Conservation (phyloP, 225 moss, liverwort and hornwort species). For the Physcomitrellopsis africana region DNA sequence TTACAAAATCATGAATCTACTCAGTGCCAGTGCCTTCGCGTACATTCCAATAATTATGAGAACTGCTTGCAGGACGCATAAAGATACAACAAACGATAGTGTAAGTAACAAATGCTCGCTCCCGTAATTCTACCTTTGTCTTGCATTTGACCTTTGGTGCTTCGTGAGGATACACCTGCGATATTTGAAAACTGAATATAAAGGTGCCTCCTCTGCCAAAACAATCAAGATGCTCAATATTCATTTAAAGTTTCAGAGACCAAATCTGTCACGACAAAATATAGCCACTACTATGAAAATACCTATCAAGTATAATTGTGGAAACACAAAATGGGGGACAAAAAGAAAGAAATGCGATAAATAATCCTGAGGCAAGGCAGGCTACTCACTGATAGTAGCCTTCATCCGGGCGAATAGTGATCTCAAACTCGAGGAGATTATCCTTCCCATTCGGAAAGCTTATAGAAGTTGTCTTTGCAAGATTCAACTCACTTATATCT, state of each 20-base stretch:
- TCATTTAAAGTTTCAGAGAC: constrained; percentile 54
- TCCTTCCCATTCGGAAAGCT: constrained; percentile 72
- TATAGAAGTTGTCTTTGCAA: constrained; percentile 70
- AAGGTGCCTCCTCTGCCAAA: constrained; percentile 85
- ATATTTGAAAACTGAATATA: constrained; percentile 91
- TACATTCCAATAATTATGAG: too few relatives aligned
- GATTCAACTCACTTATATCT: constrained; percentile 75
- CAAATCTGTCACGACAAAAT: too few relatives aligned
- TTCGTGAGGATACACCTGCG: constrained; percentile 96
- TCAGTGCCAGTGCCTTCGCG: too few relatives aligned
- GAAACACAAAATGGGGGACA: too few relatives aligned
- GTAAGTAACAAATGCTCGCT: too few relatives aligned
- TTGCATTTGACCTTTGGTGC: constrained; percentile 99
- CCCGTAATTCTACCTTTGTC: constrained; percentile 72
- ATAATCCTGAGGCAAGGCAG: background rate
- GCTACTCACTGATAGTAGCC: constrained; percentile 67
- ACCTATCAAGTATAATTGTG: too few relatives aligned
- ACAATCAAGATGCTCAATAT: constrained; percentile 46
- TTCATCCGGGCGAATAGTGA: constrained; percentile 73
- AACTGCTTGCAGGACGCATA: too few relatives aligned
- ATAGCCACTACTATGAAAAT: too few relatives aligned
- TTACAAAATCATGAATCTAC: too few relatives aligned
- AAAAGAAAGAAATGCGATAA: too few relatives aligned
- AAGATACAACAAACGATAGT: too few relatives aligned
- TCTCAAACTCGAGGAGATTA: constrained; percentile 68